A percentile compares a stretch with the other conserved stretches of the same genome.
Evolutionary conservation across 2,329 filamentous ascomycete species (phyloP).

Genomic region (Calonectria pseudoturangicola): DNA sequence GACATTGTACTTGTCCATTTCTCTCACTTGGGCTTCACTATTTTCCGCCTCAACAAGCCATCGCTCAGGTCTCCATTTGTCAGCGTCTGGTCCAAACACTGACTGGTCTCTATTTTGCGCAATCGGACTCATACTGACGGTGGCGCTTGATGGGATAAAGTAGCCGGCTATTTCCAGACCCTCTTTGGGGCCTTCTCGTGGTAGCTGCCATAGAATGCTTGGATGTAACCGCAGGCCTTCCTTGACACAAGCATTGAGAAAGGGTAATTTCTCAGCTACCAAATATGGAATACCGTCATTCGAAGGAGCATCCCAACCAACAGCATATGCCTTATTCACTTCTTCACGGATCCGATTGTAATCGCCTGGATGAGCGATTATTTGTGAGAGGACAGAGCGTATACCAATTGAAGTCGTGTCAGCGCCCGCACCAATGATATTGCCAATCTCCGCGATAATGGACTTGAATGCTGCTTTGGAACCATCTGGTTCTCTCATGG

Average conservation of each 20-base stretch:
- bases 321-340: neutral
- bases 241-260: constrained; percentile 11
- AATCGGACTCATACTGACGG: neutral
- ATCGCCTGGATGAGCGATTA: neutral
- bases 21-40: neutral
- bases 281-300: neutral
- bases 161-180: neutral
- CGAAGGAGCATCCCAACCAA: neutral
- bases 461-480: constrained; percentile 6
- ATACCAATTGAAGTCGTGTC: constrained; percentile 11
- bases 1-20: constrained; percentile 10
- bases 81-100: neutral
- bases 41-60: neutral
- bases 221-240: constrained; percentile 4
- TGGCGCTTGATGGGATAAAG: neutral
- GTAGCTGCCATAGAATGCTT: constrained; percentile 18
- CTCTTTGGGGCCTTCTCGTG: neutral
- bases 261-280: neutral
- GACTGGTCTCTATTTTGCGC: neutral
- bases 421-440: constrained; percentile 4
- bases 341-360: constrained; percentile 3
- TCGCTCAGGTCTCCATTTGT: neutral
- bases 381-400: constrained; percentile 3
- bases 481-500: neutral
- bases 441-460: neutral